Evolutionary conservation across 345 rosid genomes (phyloP), one percentile per base, ranked within the genome.

Genomic region (Fremontodendron californicum): DNA sequence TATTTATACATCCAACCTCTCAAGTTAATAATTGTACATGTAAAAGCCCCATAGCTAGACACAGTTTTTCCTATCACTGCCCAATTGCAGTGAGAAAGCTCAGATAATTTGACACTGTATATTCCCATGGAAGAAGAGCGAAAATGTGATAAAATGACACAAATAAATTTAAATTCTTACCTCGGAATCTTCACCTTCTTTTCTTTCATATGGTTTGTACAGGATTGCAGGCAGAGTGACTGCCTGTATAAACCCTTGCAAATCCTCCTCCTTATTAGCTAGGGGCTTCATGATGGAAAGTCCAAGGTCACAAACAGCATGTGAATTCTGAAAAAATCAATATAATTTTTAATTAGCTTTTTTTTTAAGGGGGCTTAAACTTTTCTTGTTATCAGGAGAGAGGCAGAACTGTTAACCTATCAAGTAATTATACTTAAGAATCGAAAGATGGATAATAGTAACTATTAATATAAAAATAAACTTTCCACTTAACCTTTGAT

Each of bases 261-360:
- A 51, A 74, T 80, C 86, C 29, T 76, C 80, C 55, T 84, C 93
- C 83, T 84, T 87, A 73, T 60, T 84, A 77, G 82, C 79, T 69
- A 95, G 82, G 82, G 78, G 86, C n/a, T n/a, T n/a, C n/a, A n/a
- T n/a, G n/a, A n/a, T n/a, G n/a, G n/a, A n/a, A n/a, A n/a, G n/a
- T n/a, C 84, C 99, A 78, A 95, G 91, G 79, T 90, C 99, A 86
- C 90, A 88, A 72, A 95, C 84, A 75, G 96, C 98, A 81, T 89
- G 89, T 25, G 97, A 92, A 77, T 88, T 95, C 99, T 95, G 97
- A 37, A 33, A 39, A 87, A 74, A 43, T 39, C 74, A 83, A 76
- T 65, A 61, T 29, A 77, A 71, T n/a, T 76, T 48, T 67, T 58
- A 75, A 79, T 80, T 62, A 78, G 77, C 25, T 65, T 39, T 48